These are phyloP conservation scores for Agaricus blazei DNA, from an alignment of 768 basidiomycete genomes.

Conservation along the genomic window DNA sequence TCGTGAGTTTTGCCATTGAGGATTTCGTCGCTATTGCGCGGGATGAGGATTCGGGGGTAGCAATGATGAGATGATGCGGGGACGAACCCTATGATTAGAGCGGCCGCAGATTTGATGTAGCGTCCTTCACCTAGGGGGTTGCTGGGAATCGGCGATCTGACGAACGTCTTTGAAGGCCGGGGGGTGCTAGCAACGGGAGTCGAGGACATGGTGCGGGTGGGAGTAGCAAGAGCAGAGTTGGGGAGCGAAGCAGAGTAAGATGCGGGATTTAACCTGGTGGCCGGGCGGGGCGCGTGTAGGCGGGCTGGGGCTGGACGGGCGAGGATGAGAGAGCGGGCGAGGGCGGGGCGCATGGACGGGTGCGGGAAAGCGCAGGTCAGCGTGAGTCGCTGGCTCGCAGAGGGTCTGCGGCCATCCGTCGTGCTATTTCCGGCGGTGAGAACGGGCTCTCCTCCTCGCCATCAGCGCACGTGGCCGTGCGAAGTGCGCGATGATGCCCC, in stretches of 20 bases:
- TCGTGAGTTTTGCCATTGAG: conserved; percentile 89
- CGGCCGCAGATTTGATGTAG: conserved; percentile 70
- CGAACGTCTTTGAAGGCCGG: conserved; percentile 29
- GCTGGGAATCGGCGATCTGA: conserved; percentile 50
- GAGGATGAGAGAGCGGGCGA: background rate
- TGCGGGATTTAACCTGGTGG: background rate
- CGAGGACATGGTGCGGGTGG: conserved; percentile 2
- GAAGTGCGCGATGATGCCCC: too few relatives aligned
- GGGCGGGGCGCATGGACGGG: too few relatives aligned
- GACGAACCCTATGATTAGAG: conserved; percentile 68
- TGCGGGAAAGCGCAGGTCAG: too few relatives aligned
- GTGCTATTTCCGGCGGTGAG: background rate
- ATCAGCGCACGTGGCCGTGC: background rate
- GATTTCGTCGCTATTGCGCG: conserved; percentile 69
- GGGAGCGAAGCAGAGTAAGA: background rate
- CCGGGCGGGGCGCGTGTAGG: background rate
- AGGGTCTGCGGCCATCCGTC: background rate
- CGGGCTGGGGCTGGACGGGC: background rate
- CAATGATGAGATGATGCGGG: background rate
- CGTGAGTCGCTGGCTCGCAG: background rate
- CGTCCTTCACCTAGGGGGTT: conserved; percentile 68
- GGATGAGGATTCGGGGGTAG: background rate
- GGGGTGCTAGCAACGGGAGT: conserved; percentile 20
- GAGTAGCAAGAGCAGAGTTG: background rate
- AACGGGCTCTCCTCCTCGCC: background rate